These are phyloP conservation scores for Xylaria flabelliformis DNA, from an alignment of 495 filamentous ascomycete genomes.

Conservation along the genomic window DNA sequence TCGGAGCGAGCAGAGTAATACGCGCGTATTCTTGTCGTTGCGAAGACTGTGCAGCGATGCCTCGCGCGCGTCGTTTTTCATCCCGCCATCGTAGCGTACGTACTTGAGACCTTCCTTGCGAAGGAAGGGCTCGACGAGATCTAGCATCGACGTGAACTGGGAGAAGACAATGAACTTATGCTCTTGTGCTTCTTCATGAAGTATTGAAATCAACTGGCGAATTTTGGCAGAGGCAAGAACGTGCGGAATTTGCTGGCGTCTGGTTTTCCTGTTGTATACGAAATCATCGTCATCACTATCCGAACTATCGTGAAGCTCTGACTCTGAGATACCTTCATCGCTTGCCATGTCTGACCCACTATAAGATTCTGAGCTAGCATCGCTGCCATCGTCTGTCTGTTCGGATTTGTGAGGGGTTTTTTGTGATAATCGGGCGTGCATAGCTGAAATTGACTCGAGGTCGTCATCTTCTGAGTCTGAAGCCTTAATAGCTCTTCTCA, in stretches of 20 bases:
- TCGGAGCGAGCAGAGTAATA: slow-evolving; percentile 90
- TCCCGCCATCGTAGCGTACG: slow-evolving; percentile 92
- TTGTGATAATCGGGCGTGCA: slow-evolving; percentile 44
- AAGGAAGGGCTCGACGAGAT: slow-evolving; percentile 94
- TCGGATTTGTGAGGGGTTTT: slow-evolving; percentile 29
- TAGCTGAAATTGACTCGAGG: slow-evolving; percentile 50
- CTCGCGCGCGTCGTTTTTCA: slow-evolving; percentile 93
- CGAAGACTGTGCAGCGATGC: slow-evolving; percentile 74
- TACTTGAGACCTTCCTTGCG: slow-evolving; percentile 71
- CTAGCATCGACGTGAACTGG: slow-evolving; percentile 80
- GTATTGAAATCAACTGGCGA: slow-evolving; percentile 77
- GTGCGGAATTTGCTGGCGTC: slow-evolving; percentile 45
- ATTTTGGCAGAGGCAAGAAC: slow-evolving; percentile 87
- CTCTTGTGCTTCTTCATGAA: slow-evolving; percentile 73
- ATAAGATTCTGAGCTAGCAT: slow-evolving; percentile 39
- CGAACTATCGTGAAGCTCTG: slow-evolving; percentile 51
- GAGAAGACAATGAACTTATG: slow-evolving; percentile 99
- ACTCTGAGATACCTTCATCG: slow-evolving; percentile 43
- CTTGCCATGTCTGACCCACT: slow-evolving; percentile 47
- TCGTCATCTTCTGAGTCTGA: slow-evolving; percentile 44
- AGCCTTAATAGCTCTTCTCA: slow-evolving; percentile 34
- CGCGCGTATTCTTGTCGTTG: slow-evolving; percentile 71
- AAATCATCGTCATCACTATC: slow-evolving; percentile 46
- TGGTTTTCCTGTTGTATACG: slow-evolving; percentile 18
- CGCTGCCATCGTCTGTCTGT: slow-evolving; percentile 30